phyloP scores from a whole-genome alignment of 1,284 basidiomycete genomes.

The Leccinum fallax region DNA sequence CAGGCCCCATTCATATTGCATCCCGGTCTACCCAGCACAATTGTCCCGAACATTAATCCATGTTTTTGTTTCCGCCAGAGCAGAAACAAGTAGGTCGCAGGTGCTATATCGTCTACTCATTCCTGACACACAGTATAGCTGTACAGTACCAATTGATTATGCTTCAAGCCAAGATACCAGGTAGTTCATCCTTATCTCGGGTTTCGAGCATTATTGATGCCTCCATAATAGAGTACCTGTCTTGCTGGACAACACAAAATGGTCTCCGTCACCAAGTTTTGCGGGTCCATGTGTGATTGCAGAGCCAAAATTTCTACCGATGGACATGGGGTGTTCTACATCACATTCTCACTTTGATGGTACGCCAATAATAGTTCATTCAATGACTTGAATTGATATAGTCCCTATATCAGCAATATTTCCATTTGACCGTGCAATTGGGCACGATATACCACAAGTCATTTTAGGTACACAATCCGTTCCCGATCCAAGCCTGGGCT shows the following conservation, averaged over 20 bases:
- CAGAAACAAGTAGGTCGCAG: conserved; percentile 1
- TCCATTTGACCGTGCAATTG: not conserved
- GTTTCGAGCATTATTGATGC: not conserved
- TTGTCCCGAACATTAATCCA: not conserved
- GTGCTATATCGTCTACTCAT: not conserved
- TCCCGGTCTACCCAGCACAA: not conserved
- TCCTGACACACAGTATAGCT: not conserved
- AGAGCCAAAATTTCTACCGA: not conserved
- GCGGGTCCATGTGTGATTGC: not conserved
- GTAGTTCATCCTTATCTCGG: not conserved
- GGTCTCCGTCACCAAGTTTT: not conserved
- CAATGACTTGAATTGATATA: not conserved
- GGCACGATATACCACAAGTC: not conserved
- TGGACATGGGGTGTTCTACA: not conserved
- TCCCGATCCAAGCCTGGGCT: not conserved
- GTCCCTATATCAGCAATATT: not conserved
- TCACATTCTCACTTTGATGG: not conserved
- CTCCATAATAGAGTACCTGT: not conserved
- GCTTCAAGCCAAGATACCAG: not conserved
- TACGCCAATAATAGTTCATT: not conserved
- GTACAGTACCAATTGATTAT: no score
- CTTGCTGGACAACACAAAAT: conserved; percentile 1
- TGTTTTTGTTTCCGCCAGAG: not conserved
- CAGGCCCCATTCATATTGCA: no score
- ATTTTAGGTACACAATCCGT: not conserved